Evolutionary conservation across 2,329 filamentous ascomycete genomes (phyloP).

Genomic region (Trichoderma sp.): DNA sequence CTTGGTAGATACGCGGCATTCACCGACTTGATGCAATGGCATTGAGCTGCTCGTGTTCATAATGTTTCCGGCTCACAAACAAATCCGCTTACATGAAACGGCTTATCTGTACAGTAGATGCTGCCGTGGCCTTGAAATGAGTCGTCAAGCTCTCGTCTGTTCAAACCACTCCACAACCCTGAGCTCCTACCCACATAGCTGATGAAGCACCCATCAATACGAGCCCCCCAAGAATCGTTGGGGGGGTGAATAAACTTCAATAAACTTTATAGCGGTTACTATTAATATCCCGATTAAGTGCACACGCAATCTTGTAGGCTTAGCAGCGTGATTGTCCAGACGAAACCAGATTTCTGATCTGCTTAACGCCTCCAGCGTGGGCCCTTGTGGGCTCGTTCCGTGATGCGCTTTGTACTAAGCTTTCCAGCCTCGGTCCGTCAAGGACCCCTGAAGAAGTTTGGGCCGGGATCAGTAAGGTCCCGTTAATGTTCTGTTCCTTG

Average conservation of each 20-base stretch:
- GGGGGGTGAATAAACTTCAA: neutral
- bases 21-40: neutral
- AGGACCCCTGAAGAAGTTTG: slow-evolving; percentile 1
- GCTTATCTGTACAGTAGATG: neutral
- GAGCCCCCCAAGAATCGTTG: neutral
- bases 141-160: neutral
- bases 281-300: neutral
- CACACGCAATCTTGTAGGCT: slow-evolving; percentile 1
- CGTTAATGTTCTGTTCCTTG: neutral
- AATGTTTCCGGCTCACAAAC: neutral
- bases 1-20: neutral
- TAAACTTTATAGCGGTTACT: slow-evolving; percentile 1
- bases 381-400: slow-evolving; percentile 1
- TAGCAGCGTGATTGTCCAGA: neutral
- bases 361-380: neutral
- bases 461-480: neutral
- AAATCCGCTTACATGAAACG: neutral
- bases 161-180: neutral
- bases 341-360: slow-evolving; percentile 2
- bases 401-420: slow-evolving; percentile 9
- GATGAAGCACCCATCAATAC: neutral
- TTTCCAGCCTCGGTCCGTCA: slow-evolving; percentile 2
- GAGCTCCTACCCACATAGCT: neutral
- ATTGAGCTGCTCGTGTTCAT: neutral
- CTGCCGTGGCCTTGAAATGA: neutral